These are phyloP conservation scores for Suhomyces chickasaworum DNA, from an alignment of 1,139 yeast genomes.

Conservation along the genomic window DNA sequence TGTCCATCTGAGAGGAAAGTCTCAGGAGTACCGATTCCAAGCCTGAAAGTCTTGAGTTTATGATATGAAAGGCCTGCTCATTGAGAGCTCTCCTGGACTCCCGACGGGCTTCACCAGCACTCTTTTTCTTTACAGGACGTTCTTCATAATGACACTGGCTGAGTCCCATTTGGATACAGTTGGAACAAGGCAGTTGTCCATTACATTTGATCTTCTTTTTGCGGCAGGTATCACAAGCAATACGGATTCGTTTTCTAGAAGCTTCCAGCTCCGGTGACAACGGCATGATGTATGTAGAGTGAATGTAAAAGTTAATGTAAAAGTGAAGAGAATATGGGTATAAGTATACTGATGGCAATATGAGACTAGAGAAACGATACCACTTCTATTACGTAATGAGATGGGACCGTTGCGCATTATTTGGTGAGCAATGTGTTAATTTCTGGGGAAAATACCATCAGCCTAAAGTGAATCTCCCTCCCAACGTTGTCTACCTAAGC, in stretches of 20 bases:
- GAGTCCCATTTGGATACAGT: slow-evolving; percentile 24
- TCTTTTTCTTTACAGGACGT: slow-evolving; percentile 23
- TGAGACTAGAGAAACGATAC: too few species aligned
- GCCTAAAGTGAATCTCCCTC: too few species aligned
- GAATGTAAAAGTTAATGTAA: too few species aligned
- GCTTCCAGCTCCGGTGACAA: slow-evolving; percentile 4
- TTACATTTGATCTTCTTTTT: slow-evolving; percentile 31
- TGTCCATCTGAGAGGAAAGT: slow-evolving; percentile 22
- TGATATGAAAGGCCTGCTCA: slow-evolving; percentile 17
- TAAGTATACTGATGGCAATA: neutral
- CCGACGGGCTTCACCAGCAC: slow-evolving; percentile 1
- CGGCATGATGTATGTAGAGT: too few species aligned
- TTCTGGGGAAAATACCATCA: too few species aligned
- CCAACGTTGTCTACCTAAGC: too few species aligned
- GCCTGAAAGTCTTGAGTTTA: slow-evolving; percentile 27
- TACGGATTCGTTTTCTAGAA: slow-evolving; percentile 20
- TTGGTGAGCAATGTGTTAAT: too few species aligned
- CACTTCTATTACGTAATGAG: too few species aligned
- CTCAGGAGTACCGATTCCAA: slow-evolving; percentile 28
- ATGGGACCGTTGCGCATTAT: too few species aligned
- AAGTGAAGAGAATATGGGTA: too few species aligned
- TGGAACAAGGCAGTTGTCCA: slow-evolving; percentile 26
- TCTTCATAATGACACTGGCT: slow-evolving; percentile 33
- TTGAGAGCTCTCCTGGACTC: neutral
- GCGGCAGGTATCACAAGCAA: slow-evolving; percentile 32